Evolutionary conservation across 2,329 filamentous ascomycete species (phyloP).

Genomic region (Monosporascus sp.): DNA sequence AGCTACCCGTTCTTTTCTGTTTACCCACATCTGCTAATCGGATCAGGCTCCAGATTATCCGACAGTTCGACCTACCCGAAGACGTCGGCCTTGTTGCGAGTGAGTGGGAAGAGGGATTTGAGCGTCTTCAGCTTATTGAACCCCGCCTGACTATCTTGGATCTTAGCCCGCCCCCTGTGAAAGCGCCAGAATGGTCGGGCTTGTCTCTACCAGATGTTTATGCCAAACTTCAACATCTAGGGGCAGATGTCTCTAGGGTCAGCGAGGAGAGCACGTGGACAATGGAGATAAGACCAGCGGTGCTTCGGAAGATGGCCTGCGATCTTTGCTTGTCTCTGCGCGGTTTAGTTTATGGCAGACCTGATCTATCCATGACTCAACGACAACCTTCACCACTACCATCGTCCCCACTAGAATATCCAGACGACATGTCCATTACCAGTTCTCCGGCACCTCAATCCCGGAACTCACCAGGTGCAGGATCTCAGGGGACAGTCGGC

Average conservation of each 20-base stretch:
- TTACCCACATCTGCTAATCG: slow-evolving; percentile 6
- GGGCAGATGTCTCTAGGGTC: slow-evolving; percentile 1
- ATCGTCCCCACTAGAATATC: slow-evolving; percentile 1
- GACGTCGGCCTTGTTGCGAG: slow-evolving; percentile 8
- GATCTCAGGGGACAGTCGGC: slow-evolving; percentile 11
- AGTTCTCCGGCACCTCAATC: slow-evolving; percentile 17
- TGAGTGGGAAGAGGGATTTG: slow-evolving; percentile 22
- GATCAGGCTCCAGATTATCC: slow-evolving; percentile 18
- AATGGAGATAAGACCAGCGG: slow-evolving; percentile 3
- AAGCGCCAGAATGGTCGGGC: slow-evolving; percentile 4
- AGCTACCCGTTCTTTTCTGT: neutral
- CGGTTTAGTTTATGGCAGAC: slow-evolving; percentile 16
- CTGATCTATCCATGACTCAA: slow-evolving; percentile 3
- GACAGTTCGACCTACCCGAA: slow-evolving; percentile 7
- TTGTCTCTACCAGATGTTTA: slow-evolving; percentile 17
- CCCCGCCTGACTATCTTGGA: slow-evolving; percentile 13
- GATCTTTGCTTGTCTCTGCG: slow-evolving; percentile 23
- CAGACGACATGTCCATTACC: slow-evolving; percentile 17
- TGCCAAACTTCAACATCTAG: slow-evolving; percentile 10
- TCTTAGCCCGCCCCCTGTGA: slow-evolving; percentile 10
- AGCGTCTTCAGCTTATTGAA: slow-evolving; percentile 14
- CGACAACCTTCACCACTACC: neutral
- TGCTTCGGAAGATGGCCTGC: slow-evolving; percentile 20
- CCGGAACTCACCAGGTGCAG: slow-evolving; percentile 6
- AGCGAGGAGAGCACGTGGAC: slow-evolving; percentile 2